A percentile compares a stretch with the other conserved stretches of the same genome.
These are phyloP conservation scores for Delphinella strobiligena DNA, from an alignment of 2,329 filamentous ascomycete species.

Conservation along the genomic window DNA sequence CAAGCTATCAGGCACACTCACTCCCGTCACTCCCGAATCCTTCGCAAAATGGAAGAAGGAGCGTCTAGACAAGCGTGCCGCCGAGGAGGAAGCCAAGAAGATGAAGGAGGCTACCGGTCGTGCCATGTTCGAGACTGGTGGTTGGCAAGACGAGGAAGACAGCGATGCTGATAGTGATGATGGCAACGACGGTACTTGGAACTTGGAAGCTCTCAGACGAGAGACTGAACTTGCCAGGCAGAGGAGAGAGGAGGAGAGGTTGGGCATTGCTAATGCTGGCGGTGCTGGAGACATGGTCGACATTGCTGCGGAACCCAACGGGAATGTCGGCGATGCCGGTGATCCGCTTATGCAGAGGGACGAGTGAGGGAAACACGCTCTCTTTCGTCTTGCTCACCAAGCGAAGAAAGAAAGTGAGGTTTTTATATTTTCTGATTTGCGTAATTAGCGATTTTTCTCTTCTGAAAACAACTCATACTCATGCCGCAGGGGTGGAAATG, in stretches of 20 bases:
- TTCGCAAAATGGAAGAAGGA: slow-evolving; percentile 98
- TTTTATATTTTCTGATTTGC: not conserved
- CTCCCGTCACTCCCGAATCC: slow-evolving; percentile 81
- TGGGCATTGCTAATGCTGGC: slow-evolving; percentile 20
- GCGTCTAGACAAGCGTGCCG: slow-evolving; percentile 85
- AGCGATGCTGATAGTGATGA: slow-evolving; percentile 54
- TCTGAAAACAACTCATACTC: no score
- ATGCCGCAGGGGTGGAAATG: no score
- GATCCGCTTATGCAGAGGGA: not conserved
- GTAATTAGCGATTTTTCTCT: not conserved
- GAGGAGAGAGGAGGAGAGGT: slow-evolving; percentile 64
- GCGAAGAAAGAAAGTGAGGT: not conserved
- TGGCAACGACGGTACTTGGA: slow-evolving; percentile 49
- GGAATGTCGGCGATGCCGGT: slow-evolving; percentile 5
- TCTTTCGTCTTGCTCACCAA: not conserved
- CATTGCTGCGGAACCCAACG: slow-evolving; percentile 6
- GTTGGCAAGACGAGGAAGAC: slow-evolving; percentile 61
- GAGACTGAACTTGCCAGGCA: slow-evolving; percentile 71
- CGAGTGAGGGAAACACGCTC: not conserved
- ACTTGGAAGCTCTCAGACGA: slow-evolving; percentile 66
- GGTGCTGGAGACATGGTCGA: slow-evolving; percentile 9
- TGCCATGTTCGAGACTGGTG: slow-evolving; percentile 91
- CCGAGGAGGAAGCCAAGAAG: slow-evolving; percentile 78
- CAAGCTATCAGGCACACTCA: slow-evolving; percentile 83
- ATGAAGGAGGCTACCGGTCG: slow-evolving; percentile 93